Base-by-base conservation (phyloP, 495 filamentous ascomycete species). In the Penicillium argentinense region DNA sequence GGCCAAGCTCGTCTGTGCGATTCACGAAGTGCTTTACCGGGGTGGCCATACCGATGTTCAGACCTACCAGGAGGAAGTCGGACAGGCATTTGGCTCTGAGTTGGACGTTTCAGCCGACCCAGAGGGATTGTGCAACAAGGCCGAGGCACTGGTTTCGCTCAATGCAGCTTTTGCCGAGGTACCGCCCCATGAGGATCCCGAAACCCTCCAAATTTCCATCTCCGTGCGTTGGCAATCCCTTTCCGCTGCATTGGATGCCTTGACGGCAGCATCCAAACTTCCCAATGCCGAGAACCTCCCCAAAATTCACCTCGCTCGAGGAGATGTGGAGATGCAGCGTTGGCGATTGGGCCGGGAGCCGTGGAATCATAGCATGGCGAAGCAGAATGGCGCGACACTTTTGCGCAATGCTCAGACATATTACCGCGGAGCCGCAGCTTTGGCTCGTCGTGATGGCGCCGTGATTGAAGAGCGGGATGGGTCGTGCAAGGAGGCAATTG, bases 391-490 rank as follows among this genome's bases (percentile, higher is more conserved):
- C 21, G 54, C 55, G 1, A 73, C 69, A 12, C 69, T 87, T 32
- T 47, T 84, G 16, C 73, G 73, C 27, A 88, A 88, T 53, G 82
- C 84, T 3, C 77, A 77, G 24, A 78, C 81, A 8, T 87, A 80
- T 50, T 88, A 84, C 54, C 71, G 80, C 29, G 82, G 82, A 21
- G 83, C 82, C 1, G 71, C 71, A 33, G 73, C 66, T 25, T 51
- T 82, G 19, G 68, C 72, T 36, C 59, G 67, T 26, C 59, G 65
- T 53, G 67, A 74, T 42, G 63, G 73, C 34, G 63, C 51, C 3
- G 41, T 44, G 4, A 71, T 77, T 9, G 70, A 78, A 51, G 67
- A 72, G 47, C 62, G 55, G n/a, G 75, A 82, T 23, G 78, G 59
- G 11, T 51, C 58, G 3, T 69, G 60, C 34, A 74, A 72, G 51